Percentiles rank a stretch among this genome's conserved stretches.
phyloP scores from a whole-genome alignment of 2,329 filamentous ascomycete species.

The Xylaria sp. region DNA sequence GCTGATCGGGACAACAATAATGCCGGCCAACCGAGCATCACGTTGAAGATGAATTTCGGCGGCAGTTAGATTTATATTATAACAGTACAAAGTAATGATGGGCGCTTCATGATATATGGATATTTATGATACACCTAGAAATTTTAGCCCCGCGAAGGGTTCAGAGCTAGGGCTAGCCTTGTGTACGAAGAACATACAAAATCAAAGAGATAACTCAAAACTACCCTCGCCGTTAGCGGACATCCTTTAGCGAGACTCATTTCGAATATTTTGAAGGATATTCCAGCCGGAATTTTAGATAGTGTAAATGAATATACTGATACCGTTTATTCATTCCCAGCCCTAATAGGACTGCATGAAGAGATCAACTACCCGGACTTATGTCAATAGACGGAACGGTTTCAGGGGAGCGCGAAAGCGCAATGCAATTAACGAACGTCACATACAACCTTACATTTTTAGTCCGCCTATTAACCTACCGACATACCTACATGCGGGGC shows the following conservation, averaged over 20 bases:
- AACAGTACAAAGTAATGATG: conserved; percentile 2
- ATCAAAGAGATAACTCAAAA: conserved; percentile 7
- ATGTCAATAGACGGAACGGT: neutral
- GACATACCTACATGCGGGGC: conserved; percentile 3
- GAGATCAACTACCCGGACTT: neutral
- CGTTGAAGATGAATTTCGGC: conserved; percentile 93
- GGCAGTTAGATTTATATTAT: conserved; percentile 41
- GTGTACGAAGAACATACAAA: conserved; percentile 8
- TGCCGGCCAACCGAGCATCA: conserved; percentile 80
- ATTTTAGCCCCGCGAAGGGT: neutral
- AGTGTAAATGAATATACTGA: neutral
- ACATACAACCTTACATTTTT: neutral
- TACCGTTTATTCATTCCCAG: neutral
- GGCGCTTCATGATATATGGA: neutral
- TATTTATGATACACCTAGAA: conserved; percentile 20
- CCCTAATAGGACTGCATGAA: neutral
- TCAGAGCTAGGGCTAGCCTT: neutral
- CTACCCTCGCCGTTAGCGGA: neutral
- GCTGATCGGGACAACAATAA: conserved; percentile 55
- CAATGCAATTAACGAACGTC: neutral
- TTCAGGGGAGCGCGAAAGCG: conserved; percentile 9
- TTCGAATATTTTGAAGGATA: neutral
- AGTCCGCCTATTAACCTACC: neutral
- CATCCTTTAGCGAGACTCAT: neutral
- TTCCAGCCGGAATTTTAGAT: neutral